Base-by-base conservation (phyloP, 2,329 filamentous ascomycete species). In the Bipolaris gigantea region DNA sequence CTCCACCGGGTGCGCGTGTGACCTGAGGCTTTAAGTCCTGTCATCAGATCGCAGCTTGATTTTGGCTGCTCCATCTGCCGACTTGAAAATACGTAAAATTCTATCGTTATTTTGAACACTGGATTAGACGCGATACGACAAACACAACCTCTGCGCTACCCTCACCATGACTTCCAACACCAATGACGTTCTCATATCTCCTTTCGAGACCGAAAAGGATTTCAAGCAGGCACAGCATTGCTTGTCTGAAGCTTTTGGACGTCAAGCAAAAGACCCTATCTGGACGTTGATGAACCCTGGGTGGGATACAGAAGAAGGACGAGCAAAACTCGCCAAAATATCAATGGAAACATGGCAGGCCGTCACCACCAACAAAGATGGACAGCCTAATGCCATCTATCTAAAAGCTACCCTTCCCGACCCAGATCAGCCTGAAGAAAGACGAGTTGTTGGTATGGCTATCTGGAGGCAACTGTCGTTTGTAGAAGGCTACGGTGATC, bases 391-490 rank as follows among this genome's bases (percentile, higher is more conserved):
- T 62, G 79, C 77, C 0, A 49, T 84, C 1, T 84, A 81, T 56
- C 72, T 85, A 55, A 84, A 84, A 56, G 83, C 82, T 1, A 83
- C 79, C 0, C 42, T 83, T 1, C 72, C 74, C 1, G 60, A 75
- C 2, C 68, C 73, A 1, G 48, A 54, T 0, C 62, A 63, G 2
- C 48, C 59, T 8, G 59, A 48, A 39, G 51, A 70, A 43, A 60
- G 61, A 4, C 57, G 54, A 34, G 73, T 84, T n/a, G 83, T 73
- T 9, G 83, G 83, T 15, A 55, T 81, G 25, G 81, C 83, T 2
- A 79, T 84, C 50, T 86, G 83, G 83, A 62, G 73, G 8, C 83
- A 85, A 58, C 66, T 74, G 0, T 84, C 83, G 0, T 67, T 73
- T 6, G 76, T 83, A 0, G 71, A 76, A 2, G 82, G 81, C 11